phyloP scores from a whole-genome alignment of 176 grass and related monocot species.

The Triticum monococcum region DNA sequence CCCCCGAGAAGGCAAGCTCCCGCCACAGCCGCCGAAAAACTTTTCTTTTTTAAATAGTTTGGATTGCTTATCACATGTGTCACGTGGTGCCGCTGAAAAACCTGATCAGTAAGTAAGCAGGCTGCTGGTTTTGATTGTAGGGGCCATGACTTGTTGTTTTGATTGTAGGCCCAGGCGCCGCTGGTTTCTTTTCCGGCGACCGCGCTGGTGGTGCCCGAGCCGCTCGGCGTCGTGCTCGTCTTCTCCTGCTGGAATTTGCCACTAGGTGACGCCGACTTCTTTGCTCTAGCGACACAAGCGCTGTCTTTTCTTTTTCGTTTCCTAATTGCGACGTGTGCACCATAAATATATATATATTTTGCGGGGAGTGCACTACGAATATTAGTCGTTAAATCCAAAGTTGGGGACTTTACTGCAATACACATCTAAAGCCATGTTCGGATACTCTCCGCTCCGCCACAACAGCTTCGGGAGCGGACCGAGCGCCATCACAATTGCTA shows the following conservation, averaged over 20 bases:
- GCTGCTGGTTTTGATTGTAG: neutral
- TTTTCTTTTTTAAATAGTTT: neutral
- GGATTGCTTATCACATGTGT: no score
- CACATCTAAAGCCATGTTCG: no score
- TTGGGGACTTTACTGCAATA: neutral
- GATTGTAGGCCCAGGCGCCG: constrained; percentile 44
- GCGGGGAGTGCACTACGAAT: neutral
- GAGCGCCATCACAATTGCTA: no score
- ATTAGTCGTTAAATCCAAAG: neutral
- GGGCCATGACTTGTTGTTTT: neutral
- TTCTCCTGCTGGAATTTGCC: constrained; percentile 87
- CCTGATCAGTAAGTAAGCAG: neutral
- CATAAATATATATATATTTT: neutral
- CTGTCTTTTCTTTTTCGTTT: neutral
- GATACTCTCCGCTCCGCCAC: no score
- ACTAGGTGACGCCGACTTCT: constrained; percentile 32
- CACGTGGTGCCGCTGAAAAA: no score
- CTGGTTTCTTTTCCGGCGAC: constrained; percentile 62
- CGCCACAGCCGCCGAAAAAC: no score
- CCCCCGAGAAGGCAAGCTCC: constrained; percentile 55
- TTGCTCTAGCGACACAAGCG: neutral
- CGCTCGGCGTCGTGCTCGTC: constrained; percentile 75
- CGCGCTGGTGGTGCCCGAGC: constrained; percentile 64
- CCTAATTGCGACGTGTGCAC: neutral
- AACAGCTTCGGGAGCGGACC: no score